phyloP scores from a whole-genome alignment of 495 filamentous ascomycete genomes.

The Lindgomyces ingoldianus region DNA sequence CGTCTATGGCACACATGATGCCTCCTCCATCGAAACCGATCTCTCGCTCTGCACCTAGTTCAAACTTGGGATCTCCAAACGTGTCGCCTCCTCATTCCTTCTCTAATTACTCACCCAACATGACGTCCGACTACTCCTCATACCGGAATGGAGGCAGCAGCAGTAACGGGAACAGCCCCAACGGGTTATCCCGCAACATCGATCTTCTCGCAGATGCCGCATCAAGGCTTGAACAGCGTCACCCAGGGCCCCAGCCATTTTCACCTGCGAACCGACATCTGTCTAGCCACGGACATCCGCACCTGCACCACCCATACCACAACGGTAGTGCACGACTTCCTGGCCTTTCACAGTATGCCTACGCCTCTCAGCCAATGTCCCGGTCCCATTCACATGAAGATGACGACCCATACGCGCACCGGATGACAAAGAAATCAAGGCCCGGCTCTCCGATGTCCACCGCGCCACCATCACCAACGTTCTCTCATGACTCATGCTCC shows the following conservation, averaged over 20 bases:
- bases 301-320: conserved; percentile 27
- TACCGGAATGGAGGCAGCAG: conserved; percentile 53
- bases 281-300: conserved; percentile 28
- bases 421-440: conserved; percentile 80
- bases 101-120: conserved; percentile 69
- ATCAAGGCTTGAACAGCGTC: conserved; percentile 72
- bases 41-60: conserved; percentile 83
- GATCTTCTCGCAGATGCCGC: conserved; percentile 89
- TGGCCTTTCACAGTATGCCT: conserved; percentile 79
- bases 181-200: conserved; percentile 64
- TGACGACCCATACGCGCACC: conserved; percentile 69
- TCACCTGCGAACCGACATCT: conserved; percentile 54
- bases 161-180: conserved; percentile 48
- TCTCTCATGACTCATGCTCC: conserved; percentile 93
- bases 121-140: conserved; percentile 63
- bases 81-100: conserved; percentile 93
- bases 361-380: conserved; percentile 74
- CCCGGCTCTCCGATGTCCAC: conserved; percentile 94
- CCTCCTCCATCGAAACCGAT: conserved; percentile 74
- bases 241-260: conserved; percentile 40
- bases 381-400: conserved; percentile 89
- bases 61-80: conserved; percentile 87
- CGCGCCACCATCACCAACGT: conserved; percentile 94
- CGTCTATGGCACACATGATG: conserved; percentile 67
- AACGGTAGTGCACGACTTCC: conserved; percentile 53